These are phyloP conservation scores for Sarocladium kiliense DNA, from an alignment of 2,329 filamentous ascomycete species.

Conservation along the genomic window DNA sequence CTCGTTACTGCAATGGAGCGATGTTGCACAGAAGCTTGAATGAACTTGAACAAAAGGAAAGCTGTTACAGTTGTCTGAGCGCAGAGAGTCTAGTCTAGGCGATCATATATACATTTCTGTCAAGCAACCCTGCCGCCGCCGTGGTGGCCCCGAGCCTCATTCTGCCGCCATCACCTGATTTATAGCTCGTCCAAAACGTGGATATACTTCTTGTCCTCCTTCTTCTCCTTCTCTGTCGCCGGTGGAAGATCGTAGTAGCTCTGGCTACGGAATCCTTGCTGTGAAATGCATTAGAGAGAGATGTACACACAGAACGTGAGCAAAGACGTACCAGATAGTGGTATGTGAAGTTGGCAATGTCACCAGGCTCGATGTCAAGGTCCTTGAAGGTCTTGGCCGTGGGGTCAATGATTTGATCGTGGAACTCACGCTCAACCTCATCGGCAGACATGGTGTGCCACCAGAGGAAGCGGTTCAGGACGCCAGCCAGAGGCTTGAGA, in stretches of 20 bases:
- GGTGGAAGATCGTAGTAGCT: constrained; percentile 91
- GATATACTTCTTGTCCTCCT: constrained; percentile 93
- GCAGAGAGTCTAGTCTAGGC: constrained; percentile 23
- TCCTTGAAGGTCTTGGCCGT: constrained; percentile 94
- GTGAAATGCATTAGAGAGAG: constrained; percentile 25
- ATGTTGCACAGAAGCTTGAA: constrained; percentile 8
- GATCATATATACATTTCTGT: constrained; percentile 24
- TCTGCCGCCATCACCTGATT: constrained; percentile 21
- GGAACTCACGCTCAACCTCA: constrained; percentile 85
- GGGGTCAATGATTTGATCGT: constrained; percentile 87
- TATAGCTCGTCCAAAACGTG: constrained; percentile 89
- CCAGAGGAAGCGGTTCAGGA: constrained; percentile 82
- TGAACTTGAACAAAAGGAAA: constrained; percentile 16
- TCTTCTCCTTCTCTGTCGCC: constrained; percentile 88
- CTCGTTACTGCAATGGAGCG: background rate
- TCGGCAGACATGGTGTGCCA: constrained; percentile 81
- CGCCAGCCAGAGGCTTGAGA: constrained; percentile 66
- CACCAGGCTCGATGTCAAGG: constrained; percentile 81
- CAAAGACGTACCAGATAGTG: constrained; percentile 74
- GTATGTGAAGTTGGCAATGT: constrained; percentile 82
- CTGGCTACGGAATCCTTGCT: constrained; percentile 88
- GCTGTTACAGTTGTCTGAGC: constrained; percentile 24
- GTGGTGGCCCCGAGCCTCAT: constrained; percentile 10
- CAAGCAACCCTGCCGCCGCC: constrained; percentile 3
- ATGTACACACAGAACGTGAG: background rate